Percentiles rank a stretch among this genome's conserved stretches.
These are phyloP conservation scores for Phaeosphaeriaceae sp. DNA, from an alignment of 2,329 filamentous ascomycete species.

Conservation along the genomic window DNA sequence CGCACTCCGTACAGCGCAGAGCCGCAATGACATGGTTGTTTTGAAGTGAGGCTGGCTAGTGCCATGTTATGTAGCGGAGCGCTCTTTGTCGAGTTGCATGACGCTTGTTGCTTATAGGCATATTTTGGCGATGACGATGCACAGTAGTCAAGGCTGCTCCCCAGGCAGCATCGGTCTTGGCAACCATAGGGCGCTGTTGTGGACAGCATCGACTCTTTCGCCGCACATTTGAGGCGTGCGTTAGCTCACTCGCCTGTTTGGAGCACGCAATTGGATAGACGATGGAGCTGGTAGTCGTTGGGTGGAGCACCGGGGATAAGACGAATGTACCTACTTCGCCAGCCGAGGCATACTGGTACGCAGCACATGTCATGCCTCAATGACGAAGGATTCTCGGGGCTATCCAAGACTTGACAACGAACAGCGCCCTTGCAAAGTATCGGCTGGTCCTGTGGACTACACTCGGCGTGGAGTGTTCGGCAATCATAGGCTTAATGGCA, in stretches of 20 bases:
- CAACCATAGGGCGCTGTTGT: slow-evolving; percentile 16
- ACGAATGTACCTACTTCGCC: not conserved
- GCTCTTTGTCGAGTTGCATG: not conserved
- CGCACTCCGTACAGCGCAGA: slow-evolving; percentile 9
- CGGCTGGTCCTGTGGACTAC: slow-evolving; percentile 3
- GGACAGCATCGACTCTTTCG: slow-evolving; percentile 6
- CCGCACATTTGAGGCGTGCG: slow-evolving; percentile 1
- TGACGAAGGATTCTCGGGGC: not conserved
- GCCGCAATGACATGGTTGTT: slow-evolving; percentile 13
- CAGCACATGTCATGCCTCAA: not conserved
- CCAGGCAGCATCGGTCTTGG: slow-evolving; percentile 37
- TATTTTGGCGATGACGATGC: slow-evolving; percentile 27
- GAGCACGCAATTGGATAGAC: not conserved
- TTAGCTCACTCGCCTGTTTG: slow-evolving; percentile 1
- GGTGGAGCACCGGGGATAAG: not conserved
- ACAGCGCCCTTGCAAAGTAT: slow-evolving; percentile 12
- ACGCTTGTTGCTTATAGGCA: slow-evolving; percentile 21
- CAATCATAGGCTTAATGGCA: slow-evolving; percentile 15
- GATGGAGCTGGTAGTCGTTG: slow-evolving; percentile 1
- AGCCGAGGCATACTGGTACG: slow-evolving; percentile 13
- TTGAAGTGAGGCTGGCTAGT: slow-evolving; percentile 27
- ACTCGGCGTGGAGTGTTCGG: slow-evolving; percentile 14
- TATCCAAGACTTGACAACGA: slow-evolving; percentile 2
- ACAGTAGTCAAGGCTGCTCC: slow-evolving; percentile 25
- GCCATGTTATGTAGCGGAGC: not conserved